A percentile compares a stretch with the other conserved stretches of the same genome.
These are phyloP conservation scores for Gloeophyllum trabeum DNA, from an alignment of 768 basidiomycete species.

Conservation along the genomic window DNA sequence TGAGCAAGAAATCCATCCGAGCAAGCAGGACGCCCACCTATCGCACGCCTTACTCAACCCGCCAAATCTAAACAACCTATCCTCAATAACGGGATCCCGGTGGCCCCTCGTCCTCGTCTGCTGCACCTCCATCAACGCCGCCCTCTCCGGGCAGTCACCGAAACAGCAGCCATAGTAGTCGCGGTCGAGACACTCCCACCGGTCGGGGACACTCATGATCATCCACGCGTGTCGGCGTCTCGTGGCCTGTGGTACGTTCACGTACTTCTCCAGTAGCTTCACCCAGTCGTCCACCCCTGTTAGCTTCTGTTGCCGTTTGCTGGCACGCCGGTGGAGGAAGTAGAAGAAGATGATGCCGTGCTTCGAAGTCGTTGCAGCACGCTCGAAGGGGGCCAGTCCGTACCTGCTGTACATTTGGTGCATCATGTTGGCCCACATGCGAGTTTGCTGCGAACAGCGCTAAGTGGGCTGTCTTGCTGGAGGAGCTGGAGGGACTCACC, in stretches of 20 bases:
- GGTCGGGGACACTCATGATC: constrained; percentile 9
- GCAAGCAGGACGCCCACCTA: constrained; percentile 6
- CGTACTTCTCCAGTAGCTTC: constrained; percentile 10
- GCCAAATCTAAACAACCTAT: constrained; percentile 15
- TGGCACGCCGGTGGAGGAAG: constrained; percentile 15
- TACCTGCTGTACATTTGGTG: constrained; percentile 17
- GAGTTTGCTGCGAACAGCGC: constrained; percentile 7
- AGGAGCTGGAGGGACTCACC: constrained; percentile 3
- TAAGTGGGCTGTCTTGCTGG: too few relatives aligned
- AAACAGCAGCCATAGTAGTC: constrained; percentile 12
- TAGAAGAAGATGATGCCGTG: constrained; percentile 13
- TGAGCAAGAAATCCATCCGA: neutral
- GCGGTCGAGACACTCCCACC: constrained; percentile 15
- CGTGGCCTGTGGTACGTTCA: constrained; percentile 10
- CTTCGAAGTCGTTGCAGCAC: constrained; percentile 8
- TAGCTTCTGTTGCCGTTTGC: constrained; percentile 1
- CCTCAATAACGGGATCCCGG: constrained; percentile 14
- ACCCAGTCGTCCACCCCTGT: constrained; percentile 7
- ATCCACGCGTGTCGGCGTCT: constrained; percentile 12
- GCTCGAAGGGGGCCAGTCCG: constrained; percentile 14
- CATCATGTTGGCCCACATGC: constrained; percentile 12
- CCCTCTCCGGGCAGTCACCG: constrained; percentile 12
- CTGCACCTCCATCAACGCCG: constrained; percentile 10
- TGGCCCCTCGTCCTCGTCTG: constrained; percentile 11
- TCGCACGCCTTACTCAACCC: constrained; percentile 12